phyloP scores from a whole-genome alignment of 148 eudicot species.

The Chenopodium album region DNA sequence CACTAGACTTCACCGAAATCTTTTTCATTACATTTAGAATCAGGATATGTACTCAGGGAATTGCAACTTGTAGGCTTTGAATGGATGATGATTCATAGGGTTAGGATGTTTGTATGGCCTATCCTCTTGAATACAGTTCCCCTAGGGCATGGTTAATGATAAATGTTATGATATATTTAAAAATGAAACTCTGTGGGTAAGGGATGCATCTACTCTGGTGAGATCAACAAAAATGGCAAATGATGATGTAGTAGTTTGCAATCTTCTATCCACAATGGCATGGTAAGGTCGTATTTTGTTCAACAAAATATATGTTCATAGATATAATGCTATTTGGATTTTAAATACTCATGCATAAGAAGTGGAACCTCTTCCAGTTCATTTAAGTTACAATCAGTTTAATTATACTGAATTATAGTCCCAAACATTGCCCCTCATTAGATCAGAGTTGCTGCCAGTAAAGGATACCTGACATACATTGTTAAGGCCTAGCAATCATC shows the following conservation, averaged over 20 bases:
- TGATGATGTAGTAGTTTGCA: background rate
- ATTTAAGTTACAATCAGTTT: background rate
- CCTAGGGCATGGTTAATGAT: background rate
- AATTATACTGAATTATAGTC: background rate
- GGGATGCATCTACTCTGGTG: background rate
- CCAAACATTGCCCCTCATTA: background rate
- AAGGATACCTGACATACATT: background rate
- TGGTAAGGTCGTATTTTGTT: background rate
- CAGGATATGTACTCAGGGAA: conserved; percentile 30
- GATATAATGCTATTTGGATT: background rate
- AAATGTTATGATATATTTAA: background rate
- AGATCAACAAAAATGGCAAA: background rate
- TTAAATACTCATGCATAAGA: background rate
- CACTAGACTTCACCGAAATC: conserved; percentile 24
- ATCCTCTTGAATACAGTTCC: conserved; percentile 10
- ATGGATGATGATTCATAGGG: conserved; percentile 24
- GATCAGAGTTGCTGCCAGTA: conserved; percentile 1
- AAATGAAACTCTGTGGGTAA: background rate
- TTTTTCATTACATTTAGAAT: conserved; percentile 27
- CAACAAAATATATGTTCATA: background rate
- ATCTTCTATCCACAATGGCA: background rate
- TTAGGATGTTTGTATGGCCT: conserved; percentile 7
- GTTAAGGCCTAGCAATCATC: conserved; percentile 10
- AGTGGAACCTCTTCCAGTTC: background rate
- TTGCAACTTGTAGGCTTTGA: conserved; percentile 28